Percentiles rank a stretch among this genome's conserved stretches.
These are phyloP conservation scores for Schwanniomyces yamadae DNA, from an alignment of 805 yeast genomes.

Conservation along the genomic window DNA sequence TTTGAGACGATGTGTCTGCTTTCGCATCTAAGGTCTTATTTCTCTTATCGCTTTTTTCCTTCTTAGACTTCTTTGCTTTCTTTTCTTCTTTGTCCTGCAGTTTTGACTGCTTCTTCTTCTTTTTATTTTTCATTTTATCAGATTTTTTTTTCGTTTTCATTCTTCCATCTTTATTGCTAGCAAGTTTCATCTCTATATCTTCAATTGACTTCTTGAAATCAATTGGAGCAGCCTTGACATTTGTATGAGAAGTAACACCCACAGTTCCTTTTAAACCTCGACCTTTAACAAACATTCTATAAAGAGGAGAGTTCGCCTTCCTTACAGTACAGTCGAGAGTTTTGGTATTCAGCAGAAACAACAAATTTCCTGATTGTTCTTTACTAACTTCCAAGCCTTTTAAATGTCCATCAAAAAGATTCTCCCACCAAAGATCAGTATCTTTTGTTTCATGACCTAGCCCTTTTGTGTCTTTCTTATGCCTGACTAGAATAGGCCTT, in stretches of 20 bases:
- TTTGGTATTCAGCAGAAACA: constrained; percentile 53
- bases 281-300: constrained; percentile 84
- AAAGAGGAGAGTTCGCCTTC: constrained; percentile 66
- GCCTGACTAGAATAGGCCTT: constrained; percentile 85
- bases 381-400: constrained; percentile 65
- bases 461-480: constrained; percentile 88
- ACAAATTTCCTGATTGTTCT: constrained; percentile 34
- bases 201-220: constrained; percentile 1
- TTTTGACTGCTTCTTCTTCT: constrained; percentile 10
- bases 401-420: constrained; percentile 89
- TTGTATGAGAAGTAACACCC: constrained; percentile 35
- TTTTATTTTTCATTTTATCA: constrained; percentile 9
- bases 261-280: constrained; percentile 80
- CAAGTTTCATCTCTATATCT: constrained; percentile 12
- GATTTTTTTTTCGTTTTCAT: background rate
- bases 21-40: constrained; percentile 14
- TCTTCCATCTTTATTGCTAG: background rate
- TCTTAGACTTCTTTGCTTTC: constrained; percentile 22
- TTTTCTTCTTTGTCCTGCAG: constrained; percentile 24
- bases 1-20: constrained; percentile 9
- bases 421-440: constrained; percentile 95
- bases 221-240: constrained; percentile 17
- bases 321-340: constrained; percentile 47
- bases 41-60: constrained; percentile 18
- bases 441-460: constrained; percentile 78